Percentiles rank a stretch among this genome's conserved stretches.
These are phyloP conservation scores for Lactifluus volemus DNA, from an alignment of 768 basidiomycete genomes.

Conservation along the genomic window DNA sequence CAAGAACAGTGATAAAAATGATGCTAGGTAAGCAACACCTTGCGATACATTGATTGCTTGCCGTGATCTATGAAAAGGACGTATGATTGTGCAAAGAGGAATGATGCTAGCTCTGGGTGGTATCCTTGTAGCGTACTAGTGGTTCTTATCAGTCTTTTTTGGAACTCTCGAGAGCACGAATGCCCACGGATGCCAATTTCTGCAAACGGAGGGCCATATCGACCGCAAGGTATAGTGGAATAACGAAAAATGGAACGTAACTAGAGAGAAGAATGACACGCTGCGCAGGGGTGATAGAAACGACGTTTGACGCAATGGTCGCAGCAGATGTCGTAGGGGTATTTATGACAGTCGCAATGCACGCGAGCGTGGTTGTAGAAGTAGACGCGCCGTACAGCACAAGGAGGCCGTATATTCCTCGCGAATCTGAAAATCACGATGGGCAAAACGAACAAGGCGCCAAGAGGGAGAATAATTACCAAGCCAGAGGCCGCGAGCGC, in stretches of 20 bases:
- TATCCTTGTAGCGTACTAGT: neutral
- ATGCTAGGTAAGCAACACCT: neutral
- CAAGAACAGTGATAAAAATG: neutral
- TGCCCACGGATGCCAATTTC: constrained; percentile 14
- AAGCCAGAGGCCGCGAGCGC: constrained; percentile 48
- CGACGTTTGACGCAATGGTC: constrained; percentile 26
- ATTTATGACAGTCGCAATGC: constrained; percentile 50
- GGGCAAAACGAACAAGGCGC: neutral
- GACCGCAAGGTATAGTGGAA: constrained; percentile 63
- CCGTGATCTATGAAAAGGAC: neutral
- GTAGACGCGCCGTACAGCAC: constrained; percentile 72
- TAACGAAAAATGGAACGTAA: constrained; percentile 68
- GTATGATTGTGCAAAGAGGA: neutral
- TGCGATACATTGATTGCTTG: neutral
- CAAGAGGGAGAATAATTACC: constrained; percentile 28
- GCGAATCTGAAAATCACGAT: constrained; percentile 33
- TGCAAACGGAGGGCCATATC: constrained; percentile 48
- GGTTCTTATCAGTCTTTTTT: neutral
- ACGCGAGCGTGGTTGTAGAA: constrained; percentile 69
- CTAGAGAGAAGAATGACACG: constrained; percentile 49
- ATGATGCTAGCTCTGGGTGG: too few species aligned
- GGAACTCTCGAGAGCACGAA: neutral
- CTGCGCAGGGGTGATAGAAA: constrained; percentile 42
- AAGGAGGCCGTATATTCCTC: constrained; percentile 50
- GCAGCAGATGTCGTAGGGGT: constrained; percentile 36